Conservation (phyloP, 768 basidiomycete genomes). For the Punctularia strigosozonata region DNA sequence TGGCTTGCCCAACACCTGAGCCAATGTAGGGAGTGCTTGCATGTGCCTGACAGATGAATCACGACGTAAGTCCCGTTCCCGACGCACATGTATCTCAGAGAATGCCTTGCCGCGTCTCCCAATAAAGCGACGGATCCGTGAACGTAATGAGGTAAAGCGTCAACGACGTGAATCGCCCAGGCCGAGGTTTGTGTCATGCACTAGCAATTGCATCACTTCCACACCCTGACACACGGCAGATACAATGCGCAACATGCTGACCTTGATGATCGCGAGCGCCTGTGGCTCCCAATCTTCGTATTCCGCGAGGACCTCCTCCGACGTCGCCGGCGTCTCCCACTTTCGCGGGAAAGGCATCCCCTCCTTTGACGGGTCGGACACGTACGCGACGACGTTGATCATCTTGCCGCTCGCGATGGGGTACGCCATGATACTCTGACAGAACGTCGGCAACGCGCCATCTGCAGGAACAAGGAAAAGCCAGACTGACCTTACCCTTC, state of each 20-base stretch:
- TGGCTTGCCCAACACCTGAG: slow-evolving; percentile 18
- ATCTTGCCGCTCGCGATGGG: slow-evolving; percentile 13
- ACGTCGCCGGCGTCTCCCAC: slow-evolving; percentile 13
- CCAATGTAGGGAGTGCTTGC: slow-evolving; percentile 18
- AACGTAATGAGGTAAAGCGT: slow-evolving; percentile 13
- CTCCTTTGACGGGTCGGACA: slow-evolving; percentile 10
- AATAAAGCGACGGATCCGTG: slow-evolving; percentile 16
- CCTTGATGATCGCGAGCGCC: slow-evolving; percentile 13
- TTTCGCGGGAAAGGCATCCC: slow-evolving; percentile 12
- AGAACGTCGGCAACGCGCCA: neutral
- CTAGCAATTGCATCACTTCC: slow-evolving; percentile 2
- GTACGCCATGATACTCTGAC: slow-evolving; percentile 16
- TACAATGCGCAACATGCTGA: slow-evolving; percentile 1
- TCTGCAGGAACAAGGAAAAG: neutral
- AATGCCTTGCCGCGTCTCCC: slow-evolving; percentile 18
- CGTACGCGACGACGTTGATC: slow-evolving; percentile 14
- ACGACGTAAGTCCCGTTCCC: too few species aligned
- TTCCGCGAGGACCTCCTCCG: slow-evolving; percentile 10
- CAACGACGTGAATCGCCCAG: slow-evolving; percentile 17
- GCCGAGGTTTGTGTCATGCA: slow-evolving; percentile 12
- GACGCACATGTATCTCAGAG: too few species aligned
- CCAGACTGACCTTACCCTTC: slow-evolving; percentile 8
- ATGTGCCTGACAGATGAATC: slow-evolving; percentile 10
- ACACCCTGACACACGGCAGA: neutral
- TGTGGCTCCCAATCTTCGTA: slow-evolving; percentile 16